Conservation (phyloP, 306 rosid genomes). For the Sesbania bispinosa region DNA sequence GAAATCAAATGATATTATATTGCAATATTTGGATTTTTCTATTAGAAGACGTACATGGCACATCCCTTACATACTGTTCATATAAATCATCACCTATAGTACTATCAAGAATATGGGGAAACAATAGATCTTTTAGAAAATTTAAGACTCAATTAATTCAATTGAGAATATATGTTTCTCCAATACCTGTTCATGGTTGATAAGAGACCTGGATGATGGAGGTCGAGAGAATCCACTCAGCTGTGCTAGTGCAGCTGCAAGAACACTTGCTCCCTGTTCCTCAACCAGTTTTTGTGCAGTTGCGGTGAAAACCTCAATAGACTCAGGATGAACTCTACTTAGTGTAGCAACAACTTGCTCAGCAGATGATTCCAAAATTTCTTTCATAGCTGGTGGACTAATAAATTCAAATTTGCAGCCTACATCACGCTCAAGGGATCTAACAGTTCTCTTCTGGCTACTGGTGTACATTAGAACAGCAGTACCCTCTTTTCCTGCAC, state of each 20-base stretch:
- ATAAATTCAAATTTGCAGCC: constrained; percentile 81
- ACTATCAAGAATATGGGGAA: not conserved
- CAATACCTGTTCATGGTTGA: constrained; percentile 85
- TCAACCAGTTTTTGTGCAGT: constrained; percentile 85
- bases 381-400: constrained; percentile 64
- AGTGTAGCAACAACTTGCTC: constrained; percentile 71
- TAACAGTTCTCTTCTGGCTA: constrained; percentile 84
- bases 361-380: constrained; percentile 77
- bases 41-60: not conserved
- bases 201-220: constrained; percentile 87
- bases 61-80: not conserved
- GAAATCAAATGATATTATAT: not conserved
- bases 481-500: constrained; percentile 89
- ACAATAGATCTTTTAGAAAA: not conserved
- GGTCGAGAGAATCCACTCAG: constrained; percentile 92
- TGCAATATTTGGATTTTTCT: not conserved
- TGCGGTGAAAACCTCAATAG: constrained; percentile 73
- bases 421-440: constrained; percentile 87
- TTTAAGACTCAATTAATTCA: not conserved
- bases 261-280: constrained; percentile 79
- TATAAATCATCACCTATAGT: not conserved
- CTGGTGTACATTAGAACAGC: constrained; percentile 77
- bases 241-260: constrained; percentile 97
- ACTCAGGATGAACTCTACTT: constrained; percentile 82
- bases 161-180: constrained; percentile 1